Evolutionary conservation across 768 basidiomycete genomes (phyloP).

Genomic region (Suillus brevipes): DNA sequence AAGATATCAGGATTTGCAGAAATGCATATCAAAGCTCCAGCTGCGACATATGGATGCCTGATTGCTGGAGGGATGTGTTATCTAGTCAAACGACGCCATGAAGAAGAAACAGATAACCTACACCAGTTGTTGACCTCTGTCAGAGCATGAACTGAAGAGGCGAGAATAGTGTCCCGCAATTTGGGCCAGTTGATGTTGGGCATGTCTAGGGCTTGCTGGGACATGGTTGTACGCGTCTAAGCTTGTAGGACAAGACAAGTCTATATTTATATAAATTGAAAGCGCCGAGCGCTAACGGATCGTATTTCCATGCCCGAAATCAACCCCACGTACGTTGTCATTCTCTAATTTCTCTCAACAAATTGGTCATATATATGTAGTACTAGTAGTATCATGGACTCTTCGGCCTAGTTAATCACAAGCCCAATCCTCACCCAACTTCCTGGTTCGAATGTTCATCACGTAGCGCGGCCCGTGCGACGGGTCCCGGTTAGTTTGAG

Average conservation of each 20-base stretch:
- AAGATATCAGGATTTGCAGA: conserved; percentile 2
- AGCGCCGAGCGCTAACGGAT: too few relatives aligned
- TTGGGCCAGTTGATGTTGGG: neutral
- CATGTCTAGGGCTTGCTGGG: neutral
- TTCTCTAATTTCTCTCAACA: neutral
- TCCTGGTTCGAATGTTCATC: neutral
- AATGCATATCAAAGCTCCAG: neutral
- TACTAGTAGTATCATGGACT: conserved; percentile 23
- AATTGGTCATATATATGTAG: neutral
- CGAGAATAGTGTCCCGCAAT: neutral
- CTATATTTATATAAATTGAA: too few relatives aligned
- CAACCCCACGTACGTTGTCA: neutral
- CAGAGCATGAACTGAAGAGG: conserved; percentile 1
- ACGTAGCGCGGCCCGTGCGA: neutral
- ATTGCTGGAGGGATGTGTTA: neutral
- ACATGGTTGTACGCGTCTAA: neutral
- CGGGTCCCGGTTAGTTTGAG: neutral
- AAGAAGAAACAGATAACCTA: neutral
- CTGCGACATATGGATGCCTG: conserved; percentile 2
- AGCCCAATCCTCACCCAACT: conserved; percentile 14
- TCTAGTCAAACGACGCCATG: neutral
- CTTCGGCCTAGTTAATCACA: conserved; percentile 37
- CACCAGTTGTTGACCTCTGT: conserved; percentile 1
- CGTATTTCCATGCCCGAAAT: neutral
- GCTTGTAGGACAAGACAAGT: neutral